Conservation (phyloP, 495 filamentous ascomycete species). For the Entonaema liquescens region DNA sequence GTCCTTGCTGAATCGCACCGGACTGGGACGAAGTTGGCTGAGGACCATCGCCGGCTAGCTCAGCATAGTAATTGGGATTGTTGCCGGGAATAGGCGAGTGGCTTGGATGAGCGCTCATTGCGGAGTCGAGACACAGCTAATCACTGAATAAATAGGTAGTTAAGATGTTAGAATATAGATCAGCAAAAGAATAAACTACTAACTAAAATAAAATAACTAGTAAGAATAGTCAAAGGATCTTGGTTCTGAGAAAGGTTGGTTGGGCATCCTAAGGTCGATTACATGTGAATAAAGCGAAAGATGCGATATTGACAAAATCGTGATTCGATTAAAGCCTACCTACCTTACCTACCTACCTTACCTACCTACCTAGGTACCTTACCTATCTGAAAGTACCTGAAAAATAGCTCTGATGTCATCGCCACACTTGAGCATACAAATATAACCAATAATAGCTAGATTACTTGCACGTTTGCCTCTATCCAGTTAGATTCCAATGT, state of each 20-base stretch:
- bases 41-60: constrained; percentile 25
- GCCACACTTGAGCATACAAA: constrained; percentile 3
- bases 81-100: constrained; percentile 25
- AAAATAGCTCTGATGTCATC: constrained; percentile 26
- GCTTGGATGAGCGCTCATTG: constrained; percentile 36
- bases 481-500: neutral
- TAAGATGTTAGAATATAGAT: too few species aligned
- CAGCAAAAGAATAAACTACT: neutral
- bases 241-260: neutral
- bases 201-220: neutral
- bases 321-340: neutral
- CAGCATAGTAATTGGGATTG: constrained; percentile 29
- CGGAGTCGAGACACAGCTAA: neutral
- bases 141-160: neutral
- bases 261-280: neutral
- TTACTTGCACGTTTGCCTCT: neutral
- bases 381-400: constrained; percentile 1
- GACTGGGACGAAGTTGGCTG: constrained; percentile 16
- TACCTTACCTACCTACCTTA: neutral
- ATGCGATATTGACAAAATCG: neutral
- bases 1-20: constrained; percentile 2
- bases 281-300: neutral
- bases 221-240: too few species aligned
- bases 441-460: constrained; percentile 11
- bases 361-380: neutral